Evolutionary conservation across 305 asterid genomes (phyloP), one percentile per base, ranked within the genome.

Genomic region (Fraxinus latifolia): DNA sequence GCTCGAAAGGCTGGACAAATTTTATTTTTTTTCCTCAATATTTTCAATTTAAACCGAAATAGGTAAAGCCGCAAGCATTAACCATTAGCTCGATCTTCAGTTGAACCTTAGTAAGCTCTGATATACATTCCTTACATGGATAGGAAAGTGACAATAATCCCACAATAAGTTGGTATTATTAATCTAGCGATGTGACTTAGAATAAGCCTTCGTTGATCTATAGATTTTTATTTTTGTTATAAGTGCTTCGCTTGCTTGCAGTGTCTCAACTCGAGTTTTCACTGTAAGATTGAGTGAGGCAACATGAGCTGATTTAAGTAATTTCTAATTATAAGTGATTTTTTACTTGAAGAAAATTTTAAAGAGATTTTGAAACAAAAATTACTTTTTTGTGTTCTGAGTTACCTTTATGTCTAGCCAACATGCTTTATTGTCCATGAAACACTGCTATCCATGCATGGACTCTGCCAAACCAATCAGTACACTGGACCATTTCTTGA

Each of bases 81-180:
- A 12, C 36, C 58, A 72, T 44, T 80, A 31, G 75, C 73, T 71
- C 37, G 73, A 53, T 80, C 53, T 72, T 73, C 29, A 17, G 31
- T 80, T 80, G 83, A 73, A 80, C 36, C 17, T 80, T 36, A 55
- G 21, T 29, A 80, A 32, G 79, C 74, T 53, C 17, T 42, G 15
- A 11, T 42, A 9, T 9, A 9, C 15, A 42, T 77, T 77, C 72
- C 73, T 76, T 44, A 77, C 53, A 8, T n/a, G 7, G 25, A 77
- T 53, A 53, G 50, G 73, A 77, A 53, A 19, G 53, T 32, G 55
- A 19, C 0, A 55, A 21, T 77, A 73, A 77, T 77, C 73, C 73
- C 74, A 55, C 9, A 77, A 32, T 29, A 77, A 53, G 68, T 21
- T 44, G 27, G 14, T 9, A 42, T 12, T 42, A 75, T 75, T 29